Base-by-base conservation (phyloP, 768 basidiomycete species). In the Polyporus arcularius region DNA sequence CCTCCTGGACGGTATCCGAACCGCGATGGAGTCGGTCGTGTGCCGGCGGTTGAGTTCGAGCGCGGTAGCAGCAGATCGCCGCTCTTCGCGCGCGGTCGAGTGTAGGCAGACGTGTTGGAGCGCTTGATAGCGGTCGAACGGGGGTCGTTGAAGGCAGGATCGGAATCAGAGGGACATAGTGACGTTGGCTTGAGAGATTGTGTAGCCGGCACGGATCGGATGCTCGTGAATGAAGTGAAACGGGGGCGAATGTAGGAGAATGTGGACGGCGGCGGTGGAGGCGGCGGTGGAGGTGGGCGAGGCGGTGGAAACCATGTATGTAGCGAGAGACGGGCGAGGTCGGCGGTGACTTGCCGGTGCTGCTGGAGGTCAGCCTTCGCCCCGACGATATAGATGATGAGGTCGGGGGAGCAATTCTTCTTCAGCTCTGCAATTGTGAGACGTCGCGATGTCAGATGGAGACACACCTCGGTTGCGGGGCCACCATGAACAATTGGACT, bases 381-480 rank as follows among this genome's bases (percentile, higher is more conserved):
- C 58, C 96, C 95, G 67, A 97, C 94, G 68, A 98, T 92, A 75
- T 95, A 94, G 69, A 97, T 94, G 72, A 96, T 88, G 59, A 95
- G 82, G 70, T 96, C 93, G 51, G 89, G 84, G 45, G 89, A 80
- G 68, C 91, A 92, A 71, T 94, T 93, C 82, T 90, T 92, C 84
- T 90, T 93, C 65, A 93, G 81, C 76, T 94, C 92, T 94, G 75
- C 43, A 68, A 65, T 14, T 53, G 52, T 28, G 12, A 31, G 21
- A 40, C 30, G 48, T 39, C 14, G 57, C 45, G 15, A 47, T 31
- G 55, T 40, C 62, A 50, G 58, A 32, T 48, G 48, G 43, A 51
- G 31, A 31, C 21, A 18, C 30, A 31, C 18, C 31, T 12, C 41
- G 14, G 40, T 16, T 47, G 31, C 47, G 32, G n/a, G 51, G 49